Conservation (phyloP, 2,329 filamentous ascomycete species). For the Aspergillus luchuensis region DNA sequence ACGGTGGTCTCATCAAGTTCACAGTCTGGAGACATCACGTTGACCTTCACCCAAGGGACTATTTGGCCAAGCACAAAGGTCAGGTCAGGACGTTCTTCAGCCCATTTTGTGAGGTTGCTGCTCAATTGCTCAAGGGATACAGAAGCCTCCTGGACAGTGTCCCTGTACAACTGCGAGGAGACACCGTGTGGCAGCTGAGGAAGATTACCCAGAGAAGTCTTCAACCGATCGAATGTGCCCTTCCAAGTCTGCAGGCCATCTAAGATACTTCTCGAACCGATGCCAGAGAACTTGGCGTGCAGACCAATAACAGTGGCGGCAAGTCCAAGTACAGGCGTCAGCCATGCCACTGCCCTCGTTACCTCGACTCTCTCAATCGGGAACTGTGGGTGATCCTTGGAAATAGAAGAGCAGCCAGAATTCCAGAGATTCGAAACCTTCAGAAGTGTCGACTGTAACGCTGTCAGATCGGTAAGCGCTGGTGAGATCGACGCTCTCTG, state of each 20-base stretch:
- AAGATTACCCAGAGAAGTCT: constrained; percentile 46
- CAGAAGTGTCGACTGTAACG: constrained; percentile 32
- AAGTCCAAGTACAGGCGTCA: constrained; percentile 68
- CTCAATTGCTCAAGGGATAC: constrained; percentile 34
- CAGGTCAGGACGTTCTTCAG: constrained; percentile 58
- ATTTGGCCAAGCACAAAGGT: constrained; percentile 68
- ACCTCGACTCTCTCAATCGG: constrained; percentile 25
- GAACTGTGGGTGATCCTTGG: constrained; percentile 21
- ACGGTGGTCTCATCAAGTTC: constrained; percentile 22
- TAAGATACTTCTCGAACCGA: constrained; percentile 51
- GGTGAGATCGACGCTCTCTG: constrained; percentile 43
- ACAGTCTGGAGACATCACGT: constrained; percentile 21
- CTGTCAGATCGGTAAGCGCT: constrained; percentile 32
- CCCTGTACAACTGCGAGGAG: constrained; percentile 33
- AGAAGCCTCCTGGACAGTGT: constrained; percentile 31
- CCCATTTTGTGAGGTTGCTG: constrained; percentile 48
- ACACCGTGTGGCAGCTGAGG: constrained; percentile 57
- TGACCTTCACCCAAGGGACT: constrained; percentile 60
- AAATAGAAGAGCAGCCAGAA: constrained; percentile 27
- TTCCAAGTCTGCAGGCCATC: constrained; percentile 55
- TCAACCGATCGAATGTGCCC: constrained; percentile 50
- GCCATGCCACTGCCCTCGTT: constrained; percentile 55
- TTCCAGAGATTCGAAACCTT: constrained; percentile 40
- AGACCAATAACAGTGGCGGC: constrained; percentile 64
- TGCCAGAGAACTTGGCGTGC: constrained; percentile 65